A percentile compares a stretch with the other conserved stretches of the same genome.
Conservation (phyloP, 192 early-diverging fungal genomes). For the Coemansia sp. region DNA sequence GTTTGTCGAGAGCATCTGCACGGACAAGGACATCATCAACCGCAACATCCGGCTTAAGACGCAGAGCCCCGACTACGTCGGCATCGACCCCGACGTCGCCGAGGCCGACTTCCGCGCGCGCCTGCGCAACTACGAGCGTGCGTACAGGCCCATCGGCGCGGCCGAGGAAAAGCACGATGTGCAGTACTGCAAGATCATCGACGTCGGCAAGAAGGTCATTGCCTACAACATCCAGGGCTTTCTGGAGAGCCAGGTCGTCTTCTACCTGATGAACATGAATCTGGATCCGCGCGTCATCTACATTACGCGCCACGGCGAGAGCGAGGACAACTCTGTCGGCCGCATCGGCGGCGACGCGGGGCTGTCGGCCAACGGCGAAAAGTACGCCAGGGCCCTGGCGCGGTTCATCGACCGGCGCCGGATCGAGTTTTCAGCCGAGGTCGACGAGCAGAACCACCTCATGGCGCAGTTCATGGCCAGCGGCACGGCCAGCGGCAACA, state of each 20-base stretch:
- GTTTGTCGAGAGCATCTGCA: slow-evolving; percentile 84
- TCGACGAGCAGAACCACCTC: slow-evolving; percentile 45
- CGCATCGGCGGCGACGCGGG: slow-evolving; percentile 88
- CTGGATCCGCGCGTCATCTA: slow-evolving; percentile 80
- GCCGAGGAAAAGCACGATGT: slow-evolving; percentile 78
- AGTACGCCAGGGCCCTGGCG: slow-evolving; percentile 72
- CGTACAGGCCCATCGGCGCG: slow-evolving; percentile 81
- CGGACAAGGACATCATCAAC: slow-evolving; percentile 63
- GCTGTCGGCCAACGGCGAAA: slow-evolving; percentile 67
- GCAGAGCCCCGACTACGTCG: slow-evolving; percentile 89
- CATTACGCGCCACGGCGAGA: slow-evolving; percentile 92
- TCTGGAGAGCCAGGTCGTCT: slow-evolving; percentile 88
- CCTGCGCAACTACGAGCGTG: slow-evolving; percentile 87
- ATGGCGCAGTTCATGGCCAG: slow-evolving; percentile 35
- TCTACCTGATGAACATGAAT: slow-evolving; percentile 98
- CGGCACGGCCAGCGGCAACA: slow-evolving; percentile 22
- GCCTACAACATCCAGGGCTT: slow-evolving; percentile 94
- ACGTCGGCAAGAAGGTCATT: slow-evolving; percentile 95
- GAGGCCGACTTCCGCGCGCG: slow-evolving; percentile 81
- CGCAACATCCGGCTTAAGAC: slow-evolving; percentile 88
- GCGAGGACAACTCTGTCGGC: slow-evolving; percentile 75
- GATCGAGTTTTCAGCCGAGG: slow-evolving; percentile 42
- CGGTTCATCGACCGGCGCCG: slow-evolving; percentile 69
- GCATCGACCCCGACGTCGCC: slow-evolving; percentile 77
- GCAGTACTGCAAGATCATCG: slow-evolving; percentile 93